Evolutionary conservation across 2,329 filamentous ascomycete species (phyloP).

Genomic region (Pleurostoma richardsiae): DNA sequence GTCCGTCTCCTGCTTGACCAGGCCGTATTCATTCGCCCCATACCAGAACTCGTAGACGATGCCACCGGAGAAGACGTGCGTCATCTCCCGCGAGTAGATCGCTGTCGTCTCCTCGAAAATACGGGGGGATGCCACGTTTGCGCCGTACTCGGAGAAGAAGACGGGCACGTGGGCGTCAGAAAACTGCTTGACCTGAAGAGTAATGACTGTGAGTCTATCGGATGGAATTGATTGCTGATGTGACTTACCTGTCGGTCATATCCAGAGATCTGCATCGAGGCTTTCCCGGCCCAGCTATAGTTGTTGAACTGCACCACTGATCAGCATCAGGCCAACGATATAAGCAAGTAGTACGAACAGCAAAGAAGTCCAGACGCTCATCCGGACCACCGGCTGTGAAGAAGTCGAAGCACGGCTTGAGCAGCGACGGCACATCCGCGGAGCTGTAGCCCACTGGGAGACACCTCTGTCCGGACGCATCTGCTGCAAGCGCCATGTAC

Average conservation of each 20-base stretch:
- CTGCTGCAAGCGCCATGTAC: constrained; percentile 13
- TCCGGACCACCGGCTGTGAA: constrained; percentile 8
- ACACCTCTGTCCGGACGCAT: constrained; percentile 4
- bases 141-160: constrained; percentile 62
- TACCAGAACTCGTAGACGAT: constrained; percentile 59
- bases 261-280: constrained; percentile 42
- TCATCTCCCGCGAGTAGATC: constrained; percentile 52
- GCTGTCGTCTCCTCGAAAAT: constrained; percentile 52
- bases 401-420: constrained; percentile 8
- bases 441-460: constrained; percentile 7
- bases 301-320: constrained; percentile 35
- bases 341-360: constrained; percentile 2
- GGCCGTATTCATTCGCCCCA: constrained; percentile 36
- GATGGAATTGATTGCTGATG: constrained; percentile 15
- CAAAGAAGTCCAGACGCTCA: constrained; percentile 10
- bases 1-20: constrained; percentile 29
- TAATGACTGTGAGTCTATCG: not conserved
- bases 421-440: constrained; percentile 5
- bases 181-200: constrained; percentile 39
- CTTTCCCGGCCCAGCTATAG: constrained; percentile 52
- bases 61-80: constrained; percentile 48
- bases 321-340: not conserved
- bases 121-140: constrained; percentile 44
- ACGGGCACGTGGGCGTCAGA: constrained; percentile 47
- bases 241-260: constrained; percentile 31